A percentile compares a stretch with the other conserved stretches of the same genome.
phyloP scores from a whole-genome alignment of 1,284 basidiomycete genomes.

The Exobasidium cylindrosporum region DNA sequence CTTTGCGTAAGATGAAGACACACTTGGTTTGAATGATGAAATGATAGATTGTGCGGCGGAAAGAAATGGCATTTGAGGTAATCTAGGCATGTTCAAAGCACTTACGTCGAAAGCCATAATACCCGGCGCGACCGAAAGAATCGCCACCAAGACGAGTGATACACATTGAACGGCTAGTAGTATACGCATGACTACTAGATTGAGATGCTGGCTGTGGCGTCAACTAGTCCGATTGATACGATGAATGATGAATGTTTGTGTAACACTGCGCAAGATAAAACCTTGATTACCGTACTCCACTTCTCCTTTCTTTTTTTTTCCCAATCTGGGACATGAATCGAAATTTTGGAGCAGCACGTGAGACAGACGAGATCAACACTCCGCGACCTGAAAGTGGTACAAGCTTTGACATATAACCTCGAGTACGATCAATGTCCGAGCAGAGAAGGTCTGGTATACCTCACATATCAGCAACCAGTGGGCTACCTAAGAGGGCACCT shows the following conservation, averaged over 20 bases:
- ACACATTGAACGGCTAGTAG: neutral
- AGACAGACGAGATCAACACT: neutral
- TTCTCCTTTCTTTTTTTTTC: neutral
- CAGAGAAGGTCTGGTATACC: neutral
- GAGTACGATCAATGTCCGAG: neutral
- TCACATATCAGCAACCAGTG: neutral
- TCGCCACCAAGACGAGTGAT: neutral
- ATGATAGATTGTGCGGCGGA: neutral
- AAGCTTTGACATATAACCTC: too few relatives aligned
- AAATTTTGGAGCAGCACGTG: neutral
- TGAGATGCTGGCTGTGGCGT: too few relatives aligned
- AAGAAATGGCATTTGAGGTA: neutral
- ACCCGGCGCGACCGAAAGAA: neutral
- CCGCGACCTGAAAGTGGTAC: too few relatives aligned
- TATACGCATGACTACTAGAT: neutral
- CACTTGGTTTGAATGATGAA: neutral
- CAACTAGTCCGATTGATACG: too few relatives aligned
- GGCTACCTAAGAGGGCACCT: slow-evolving; percentile 1
- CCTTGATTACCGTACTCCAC: neutral
- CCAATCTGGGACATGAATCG: neutral
- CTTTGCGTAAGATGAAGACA: neutral
- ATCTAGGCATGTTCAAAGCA: neutral
- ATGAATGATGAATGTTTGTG: neutral
- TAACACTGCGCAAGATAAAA: too few relatives aligned
- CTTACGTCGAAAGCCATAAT: too few relatives aligned